Evolutionary conservation across 768 basidiomycete species (phyloP), one percentile per base, ranked within the genome.

Genomic region (Pluteus cervinus): DNA sequence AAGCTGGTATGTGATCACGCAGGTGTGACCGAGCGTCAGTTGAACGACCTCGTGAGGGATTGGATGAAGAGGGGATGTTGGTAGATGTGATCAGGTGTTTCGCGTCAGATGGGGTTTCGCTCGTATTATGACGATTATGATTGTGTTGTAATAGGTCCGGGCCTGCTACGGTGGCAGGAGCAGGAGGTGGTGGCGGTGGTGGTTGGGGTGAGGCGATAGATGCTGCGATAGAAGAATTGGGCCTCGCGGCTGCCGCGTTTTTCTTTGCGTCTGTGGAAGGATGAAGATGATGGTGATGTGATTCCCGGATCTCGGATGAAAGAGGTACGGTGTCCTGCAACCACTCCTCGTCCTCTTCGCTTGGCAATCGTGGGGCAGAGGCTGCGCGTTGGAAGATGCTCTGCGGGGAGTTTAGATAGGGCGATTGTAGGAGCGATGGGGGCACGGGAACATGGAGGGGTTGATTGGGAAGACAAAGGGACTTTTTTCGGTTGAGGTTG

Each of bases 291-390:
- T 11, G 50, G 41, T 8, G 48, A 46, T 5, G 53, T n/a, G n/a
- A n/a, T n/a, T n/a, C n/a, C n/a, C n/a, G n/a, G n/a, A n/a, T 42
- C 36, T 36, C 29, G 39, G 43, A 49, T 30, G 29, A 49, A 14
- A 71, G 28, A 7, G 79, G 79, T 2, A 80, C 62, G 46, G 77
- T 80, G 61, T 81, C 79, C 55, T 73, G 67, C 37, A 81, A 60
- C 79, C 79, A 81, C 44, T 62, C 61, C 47, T 81, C 72, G 42
- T 78, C 73, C 48, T 64, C 67, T 33, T 69, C 63, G 33, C 64
- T 70, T 12, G 75, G 74, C 7, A 59, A 48, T 25, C 47, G 62
- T 11, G 61, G 58, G 7, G 59, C 20, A 3, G 53, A 37, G 2
- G 56, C 39, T 20, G 62, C 53, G 40, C 61, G 64, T 38, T 60